These are phyloP conservation scores for Erodium texanum DNA, from an alignment of 441 rosid species.

Conservation along the genomic window DNA sequence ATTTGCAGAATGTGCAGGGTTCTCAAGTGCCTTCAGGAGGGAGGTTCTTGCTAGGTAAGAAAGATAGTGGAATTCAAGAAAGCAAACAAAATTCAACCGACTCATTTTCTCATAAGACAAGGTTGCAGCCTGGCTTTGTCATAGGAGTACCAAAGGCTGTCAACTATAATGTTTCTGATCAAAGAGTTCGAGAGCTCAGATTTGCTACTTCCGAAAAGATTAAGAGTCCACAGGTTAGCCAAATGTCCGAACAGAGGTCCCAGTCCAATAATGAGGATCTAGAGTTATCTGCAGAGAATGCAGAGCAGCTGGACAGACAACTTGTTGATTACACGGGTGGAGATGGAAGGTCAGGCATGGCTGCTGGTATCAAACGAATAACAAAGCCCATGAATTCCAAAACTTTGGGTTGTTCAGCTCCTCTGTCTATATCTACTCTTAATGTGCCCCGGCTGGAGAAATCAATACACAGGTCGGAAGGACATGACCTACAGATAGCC, in stretches of 20 bases:
- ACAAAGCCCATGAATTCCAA: slow-evolving; percentile 7
- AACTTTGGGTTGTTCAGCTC: slow-evolving; percentile 6
- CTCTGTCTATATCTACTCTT: slow-evolving; percentile 14
- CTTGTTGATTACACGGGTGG: background rate
- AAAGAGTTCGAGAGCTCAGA: background rate
- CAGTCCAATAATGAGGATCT: background rate
- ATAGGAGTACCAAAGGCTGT: slow-evolving; percentile 4
- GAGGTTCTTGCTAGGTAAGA: background rate
- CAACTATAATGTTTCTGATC: background rate
- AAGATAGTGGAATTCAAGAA: background rate
- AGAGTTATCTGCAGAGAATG: background rate
- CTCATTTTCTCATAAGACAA: background rate
- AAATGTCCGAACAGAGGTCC: background rate
- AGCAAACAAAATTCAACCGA: background rate
- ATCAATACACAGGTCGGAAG: slow-evolving; percentile 20
- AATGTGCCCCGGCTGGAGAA: slow-evolving; percentile 10
- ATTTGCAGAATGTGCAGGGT: background rate
- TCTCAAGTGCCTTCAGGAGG: background rate
- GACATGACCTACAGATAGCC: slow-evolving; percentile 20
- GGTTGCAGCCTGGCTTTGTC: background rate
- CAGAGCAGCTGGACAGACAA: background rate
- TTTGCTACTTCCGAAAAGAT: background rate
- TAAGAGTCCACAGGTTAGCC: background rate
- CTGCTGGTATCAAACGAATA: slow-evolving; percentile 3
- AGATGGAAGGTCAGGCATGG: slow-evolving; percentile 14